Evolutionary conservation across 2,329 filamentous ascomycete species (phyloP).

Genomic region (Ophiostoma sp.): DNA sequence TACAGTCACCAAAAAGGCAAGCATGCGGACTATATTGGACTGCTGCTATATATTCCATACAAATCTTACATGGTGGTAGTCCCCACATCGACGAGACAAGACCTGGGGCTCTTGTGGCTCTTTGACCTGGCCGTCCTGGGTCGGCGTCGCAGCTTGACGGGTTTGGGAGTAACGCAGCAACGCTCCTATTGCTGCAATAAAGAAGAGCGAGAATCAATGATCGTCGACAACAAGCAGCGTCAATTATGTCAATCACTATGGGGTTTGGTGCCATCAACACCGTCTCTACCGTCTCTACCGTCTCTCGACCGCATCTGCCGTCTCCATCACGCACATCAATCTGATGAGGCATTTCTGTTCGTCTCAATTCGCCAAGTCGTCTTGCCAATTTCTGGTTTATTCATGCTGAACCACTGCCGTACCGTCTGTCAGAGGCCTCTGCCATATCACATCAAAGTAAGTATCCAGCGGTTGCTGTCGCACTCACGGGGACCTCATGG

Average conservation of each 20-base stretch:
- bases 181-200: background rate
- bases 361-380: background rate
- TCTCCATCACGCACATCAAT: background rate
- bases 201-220: background rate
- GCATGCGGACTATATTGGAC: background rate
- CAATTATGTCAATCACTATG: background rate
- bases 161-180: background rate
- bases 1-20: background rate
- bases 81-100: conserved; percentile 14
- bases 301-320: background rate
- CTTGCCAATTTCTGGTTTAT: background rate
- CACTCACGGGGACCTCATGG: background rate
- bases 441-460: background rate
- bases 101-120: conserved; percentile 3
- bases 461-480: conserved; percentile 1
- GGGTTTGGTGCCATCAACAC: background rate
- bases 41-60: conserved; percentile 9
- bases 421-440: background rate
- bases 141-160: conserved; percentile 1
- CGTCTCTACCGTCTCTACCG: background rate
- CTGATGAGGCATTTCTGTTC: background rate
- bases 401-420: background rate
- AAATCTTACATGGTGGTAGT: conserved; percentile 7
- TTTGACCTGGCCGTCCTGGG: background rate
- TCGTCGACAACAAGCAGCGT: background rate